Percentiles rank a stretch among this genome's conserved stretches.
Evolutionary conservation across 1,284 basidiomycete species (phyloP).

Genomic region (Agaricales sp.): DNA sequence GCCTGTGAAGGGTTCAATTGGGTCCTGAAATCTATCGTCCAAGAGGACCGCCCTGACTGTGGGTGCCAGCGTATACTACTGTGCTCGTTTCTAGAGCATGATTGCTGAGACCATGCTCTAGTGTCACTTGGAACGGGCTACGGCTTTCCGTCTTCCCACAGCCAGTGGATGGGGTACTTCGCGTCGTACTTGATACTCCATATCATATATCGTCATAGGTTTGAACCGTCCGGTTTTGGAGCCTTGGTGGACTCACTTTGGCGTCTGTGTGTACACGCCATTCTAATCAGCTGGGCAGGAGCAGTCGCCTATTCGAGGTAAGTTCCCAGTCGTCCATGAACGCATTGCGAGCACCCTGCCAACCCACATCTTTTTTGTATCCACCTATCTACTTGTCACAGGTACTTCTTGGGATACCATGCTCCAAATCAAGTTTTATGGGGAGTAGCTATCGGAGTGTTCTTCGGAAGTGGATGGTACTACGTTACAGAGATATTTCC

Average conservation of each 20-base stretch:
- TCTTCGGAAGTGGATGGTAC: constrained; percentile 50
- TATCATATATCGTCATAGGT: constrained; percentile 60
- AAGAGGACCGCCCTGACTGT: constrained; percentile 63
- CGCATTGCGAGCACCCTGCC: neutral
- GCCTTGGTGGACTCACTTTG: constrained; percentile 38
- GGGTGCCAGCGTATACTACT: constrained; percentile 17
- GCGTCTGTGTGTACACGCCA: constrained; percentile 36
- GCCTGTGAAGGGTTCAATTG: constrained; percentile 66
- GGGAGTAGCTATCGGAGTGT: constrained; percentile 59
- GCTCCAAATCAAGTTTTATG: constrained; percentile 61
- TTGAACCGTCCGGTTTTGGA: constrained; percentile 39
- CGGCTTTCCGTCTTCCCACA: constrained; percentile 83
- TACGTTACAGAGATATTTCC: constrained; percentile 53
- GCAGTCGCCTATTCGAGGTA: constrained; percentile 76
- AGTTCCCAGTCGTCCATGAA: too few relatives aligned
- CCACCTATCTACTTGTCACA: too few relatives aligned
- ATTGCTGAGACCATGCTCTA: constrained; percentile 14
- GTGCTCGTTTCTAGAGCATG: too few relatives aligned
- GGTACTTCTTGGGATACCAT: constrained; percentile 69
- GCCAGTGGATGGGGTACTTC: constrained; percentile 86
- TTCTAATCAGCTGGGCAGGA: constrained; percentile 42
- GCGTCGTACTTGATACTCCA: constrained; percentile 68
- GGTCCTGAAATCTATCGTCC: constrained; percentile 57
- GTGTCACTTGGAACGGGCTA: constrained; percentile 64
- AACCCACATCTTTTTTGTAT: too few relatives aligned